Conservation (phyloP, 441 rosid genomes). For the Theobroma grandiflorum region DNA sequence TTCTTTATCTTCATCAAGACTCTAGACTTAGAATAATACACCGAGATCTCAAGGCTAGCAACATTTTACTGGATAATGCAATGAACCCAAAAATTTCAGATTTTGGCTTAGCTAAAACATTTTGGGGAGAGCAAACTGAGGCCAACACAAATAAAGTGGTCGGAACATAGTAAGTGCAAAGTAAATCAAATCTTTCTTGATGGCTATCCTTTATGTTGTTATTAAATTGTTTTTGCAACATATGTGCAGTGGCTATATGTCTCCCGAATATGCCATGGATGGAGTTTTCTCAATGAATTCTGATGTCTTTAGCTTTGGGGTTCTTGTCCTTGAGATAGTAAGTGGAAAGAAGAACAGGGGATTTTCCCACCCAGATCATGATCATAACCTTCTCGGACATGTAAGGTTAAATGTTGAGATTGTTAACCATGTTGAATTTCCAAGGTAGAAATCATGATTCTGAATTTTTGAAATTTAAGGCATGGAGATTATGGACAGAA, state of each 20-base stretch:
- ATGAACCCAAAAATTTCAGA: slow-evolving; percentile 57
- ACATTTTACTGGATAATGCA: slow-evolving; percentile 45
- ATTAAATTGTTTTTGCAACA: too few species aligned
- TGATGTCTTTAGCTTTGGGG: too few species aligned
- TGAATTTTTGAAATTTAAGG: slow-evolving; percentile 22
- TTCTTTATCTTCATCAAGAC: too few species aligned
- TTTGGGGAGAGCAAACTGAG: slow-evolving; percentile 41
- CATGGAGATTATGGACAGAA: slow-evolving; percentile 43
- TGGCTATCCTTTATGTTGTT: too few species aligned
- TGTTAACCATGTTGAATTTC: neutral
- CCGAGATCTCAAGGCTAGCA: slow-evolving; percentile 21
- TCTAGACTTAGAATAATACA: too few species aligned
- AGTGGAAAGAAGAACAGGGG: slow-evolving; percentile 38
- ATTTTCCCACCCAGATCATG: slow-evolving; percentile 27
- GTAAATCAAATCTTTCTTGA: too few species aligned
- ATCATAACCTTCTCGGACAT: slow-evolving; percentile 34
- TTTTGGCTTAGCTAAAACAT: slow-evolving; percentile 53
- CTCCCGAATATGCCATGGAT: too few species aligned
- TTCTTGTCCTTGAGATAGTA: slow-evolving; percentile 17
- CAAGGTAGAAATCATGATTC: too few species aligned
- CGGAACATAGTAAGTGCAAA: slow-evolving; percentile 50
- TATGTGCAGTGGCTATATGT: too few species aligned
- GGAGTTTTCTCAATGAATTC: too few species aligned
- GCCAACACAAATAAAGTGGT: slow-evolving; percentile 49
- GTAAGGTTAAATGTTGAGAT: neutral